These are phyloP conservation scores for Pseudocercospora fuligena DNA, from an alignment of 2,329 filamentous ascomycete genomes.

Conservation along the genomic window DNA sequence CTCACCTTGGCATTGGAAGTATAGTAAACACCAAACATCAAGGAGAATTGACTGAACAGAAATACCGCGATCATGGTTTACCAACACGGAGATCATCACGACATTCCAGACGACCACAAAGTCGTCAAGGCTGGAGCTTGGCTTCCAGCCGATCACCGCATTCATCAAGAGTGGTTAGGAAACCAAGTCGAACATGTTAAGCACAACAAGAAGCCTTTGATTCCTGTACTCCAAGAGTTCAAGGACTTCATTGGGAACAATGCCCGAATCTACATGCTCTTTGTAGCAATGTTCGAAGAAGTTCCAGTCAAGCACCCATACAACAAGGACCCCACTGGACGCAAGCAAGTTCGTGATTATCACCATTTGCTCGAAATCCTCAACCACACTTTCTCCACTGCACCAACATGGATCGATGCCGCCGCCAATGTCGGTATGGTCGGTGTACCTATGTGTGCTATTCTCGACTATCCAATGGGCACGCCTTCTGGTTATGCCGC, in stretches of 20 bases:
- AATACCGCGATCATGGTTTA: constrained; percentile 31
- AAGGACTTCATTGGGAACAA: constrained; percentile 68
- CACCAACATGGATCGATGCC: constrained; percentile 49
- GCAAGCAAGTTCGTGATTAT: constrained; percentile 68
- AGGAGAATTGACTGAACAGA: neutral
- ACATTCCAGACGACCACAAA: constrained; percentile 57
- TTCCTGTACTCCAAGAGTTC: constrained; percentile 68
- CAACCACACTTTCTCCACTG: constrained; percentile 58
- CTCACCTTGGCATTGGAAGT: neutral
- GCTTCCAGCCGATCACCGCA: constrained; percentile 67
- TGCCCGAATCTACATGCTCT: constrained; percentile 67
- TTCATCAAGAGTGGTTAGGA: constrained; percentile 67
- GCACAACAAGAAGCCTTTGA: constrained; percentile 55
- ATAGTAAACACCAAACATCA: neutral
- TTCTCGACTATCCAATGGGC: constrained; percentile 65
- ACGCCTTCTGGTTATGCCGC: constrained; percentile 59
- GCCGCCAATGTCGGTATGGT: constrained; percentile 51
- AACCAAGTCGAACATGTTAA: constrained; percentile 62
- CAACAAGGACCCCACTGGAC: constrained; percentile 63
- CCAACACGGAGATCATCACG: constrained; percentile 49
- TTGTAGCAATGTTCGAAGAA: constrained; percentile 67
- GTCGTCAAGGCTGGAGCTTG: constrained; percentile 60
- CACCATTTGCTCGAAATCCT: constrained; percentile 68
- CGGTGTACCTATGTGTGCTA: constrained; percentile 61
- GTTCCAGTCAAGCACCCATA: constrained; percentile 67